Evolutionary conservation across 23 red algal species (phyloP).

Genomic region (Cyanidioschyzon merolae): DNA sequence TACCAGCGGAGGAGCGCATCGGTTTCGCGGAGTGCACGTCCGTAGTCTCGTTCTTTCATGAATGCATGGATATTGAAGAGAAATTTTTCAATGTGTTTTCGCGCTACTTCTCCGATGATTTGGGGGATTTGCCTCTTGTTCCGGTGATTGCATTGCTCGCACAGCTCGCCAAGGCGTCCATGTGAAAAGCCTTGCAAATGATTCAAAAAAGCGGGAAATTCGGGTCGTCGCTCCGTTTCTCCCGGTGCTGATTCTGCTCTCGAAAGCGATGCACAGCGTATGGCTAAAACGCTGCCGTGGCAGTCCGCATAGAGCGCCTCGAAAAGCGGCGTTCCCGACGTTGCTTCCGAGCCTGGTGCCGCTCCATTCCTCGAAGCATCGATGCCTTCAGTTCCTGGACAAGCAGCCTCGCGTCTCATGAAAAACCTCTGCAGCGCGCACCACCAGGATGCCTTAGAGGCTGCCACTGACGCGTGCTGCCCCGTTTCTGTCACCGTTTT

Average conservation of each 20-base stretch:
- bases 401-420: no score
- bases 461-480: no score
- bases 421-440: no score
- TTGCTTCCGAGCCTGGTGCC: background rate
- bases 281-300: background rate
- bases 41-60: background rate
- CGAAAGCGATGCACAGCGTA: background rate
- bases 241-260: background rate
- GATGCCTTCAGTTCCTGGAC: no score
- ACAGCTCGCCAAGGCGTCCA: background rate
- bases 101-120: background rate
- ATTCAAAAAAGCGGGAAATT: background rate
- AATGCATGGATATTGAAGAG: background rate
- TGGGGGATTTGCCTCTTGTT: background rate
- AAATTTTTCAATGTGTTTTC: background rate
- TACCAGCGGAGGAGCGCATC: conserved; percentile 4
- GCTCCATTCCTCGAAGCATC: no score
- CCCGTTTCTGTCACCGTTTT: no score
- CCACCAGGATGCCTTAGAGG: no score
- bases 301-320: background rate
- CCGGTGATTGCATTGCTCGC: background rate
- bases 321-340: background rate
- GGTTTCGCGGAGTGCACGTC: background rate
- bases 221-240: background rate
- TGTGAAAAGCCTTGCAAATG: background rate